Evolutionary conservation across 2,329 filamentous ascomycete genomes (phyloP).

Genomic region (Stachybotrys chartarum): DNA sequence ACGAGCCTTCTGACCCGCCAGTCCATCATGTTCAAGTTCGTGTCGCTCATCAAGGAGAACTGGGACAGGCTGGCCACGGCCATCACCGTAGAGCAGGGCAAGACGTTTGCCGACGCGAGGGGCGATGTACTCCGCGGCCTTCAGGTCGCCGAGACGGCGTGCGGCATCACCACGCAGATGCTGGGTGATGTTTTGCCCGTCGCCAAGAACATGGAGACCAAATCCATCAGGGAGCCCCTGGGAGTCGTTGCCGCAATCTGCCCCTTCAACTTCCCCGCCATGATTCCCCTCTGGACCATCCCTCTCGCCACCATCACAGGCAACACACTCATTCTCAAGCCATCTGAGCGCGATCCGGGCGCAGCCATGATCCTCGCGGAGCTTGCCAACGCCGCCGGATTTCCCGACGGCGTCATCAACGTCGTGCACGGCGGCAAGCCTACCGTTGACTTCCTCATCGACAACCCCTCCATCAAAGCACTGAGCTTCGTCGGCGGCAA

Average conservation of each 20-base stretch:
- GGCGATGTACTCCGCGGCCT: constrained; percentile 76
- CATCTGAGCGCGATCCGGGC: constrained; percentile 74
- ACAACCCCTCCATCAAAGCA: constrained; percentile 62
- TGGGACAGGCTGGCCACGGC: constrained; percentile 75
- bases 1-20: constrained; percentile 66
- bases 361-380: constrained; percentile 78
- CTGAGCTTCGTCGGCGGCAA: constrained; percentile 63
- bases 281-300: constrained; percentile 86
- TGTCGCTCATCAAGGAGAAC: constrained; percentile 68
- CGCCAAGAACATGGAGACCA: constrained; percentile 80
- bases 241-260: constrained; percentile 75
- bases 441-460: constrained; percentile 63
- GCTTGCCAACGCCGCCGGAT: constrained; percentile 68
- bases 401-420: constrained; percentile 68
- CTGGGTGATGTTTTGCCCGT: constrained; percentile 78
- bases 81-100: constrained; percentile 80
- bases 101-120: constrained; percentile 73
- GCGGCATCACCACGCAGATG: constrained; percentile 69
- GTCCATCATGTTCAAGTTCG: constrained; percentile 80
- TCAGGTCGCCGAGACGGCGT: constrained; percentile 76
- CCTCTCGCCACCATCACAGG: constrained; percentile 77
- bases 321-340: constrained; percentile 76
- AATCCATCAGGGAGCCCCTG: constrained; percentile 70
- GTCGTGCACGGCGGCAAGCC: constrained; percentile 57
- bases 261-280: constrained; percentile 81